phyloP scores from a whole-genome alignment of 257 asterid genomes.

The Nicotiana knightiana region DNA sequence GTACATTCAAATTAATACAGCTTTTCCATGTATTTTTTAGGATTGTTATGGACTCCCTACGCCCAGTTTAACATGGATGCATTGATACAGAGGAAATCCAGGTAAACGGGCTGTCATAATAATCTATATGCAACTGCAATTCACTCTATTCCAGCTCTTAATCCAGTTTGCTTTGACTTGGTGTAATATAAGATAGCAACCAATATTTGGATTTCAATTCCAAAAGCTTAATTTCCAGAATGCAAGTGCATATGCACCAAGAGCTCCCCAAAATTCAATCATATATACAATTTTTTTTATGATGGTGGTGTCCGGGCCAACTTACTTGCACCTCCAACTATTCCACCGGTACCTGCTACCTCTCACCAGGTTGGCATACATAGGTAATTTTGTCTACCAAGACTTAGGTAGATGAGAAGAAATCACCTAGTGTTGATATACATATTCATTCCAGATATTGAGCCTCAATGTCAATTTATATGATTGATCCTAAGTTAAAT shows the following conservation, averaged over 20 bases:
- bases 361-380: too few relatives aligned
- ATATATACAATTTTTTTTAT: too few relatives aligned
- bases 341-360: too few relatives aligned
- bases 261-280: background rate
- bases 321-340: too few relatives aligned
- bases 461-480: background rate
- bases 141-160: background rate
- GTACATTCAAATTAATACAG: background rate
- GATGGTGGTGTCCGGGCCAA: too few relatives aligned
- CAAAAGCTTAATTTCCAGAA: background rate
- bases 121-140: background rate
- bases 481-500: background rate
- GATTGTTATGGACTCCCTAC: background rate
- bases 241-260: background rate
- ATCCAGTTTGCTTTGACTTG: background rate
- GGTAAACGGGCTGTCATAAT: background rate
- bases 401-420: too few relatives aligned
- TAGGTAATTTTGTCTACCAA: too few relatives aligned
- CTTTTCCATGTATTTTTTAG: background rate
- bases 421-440: too few relatives aligned
- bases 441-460: background rate
- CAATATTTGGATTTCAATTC: background rate
- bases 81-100: background rate
- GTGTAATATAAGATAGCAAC: background rate
- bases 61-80: background rate